Conservation (phyloP, 345 rosid species). For the Acer negundo region DNA sequence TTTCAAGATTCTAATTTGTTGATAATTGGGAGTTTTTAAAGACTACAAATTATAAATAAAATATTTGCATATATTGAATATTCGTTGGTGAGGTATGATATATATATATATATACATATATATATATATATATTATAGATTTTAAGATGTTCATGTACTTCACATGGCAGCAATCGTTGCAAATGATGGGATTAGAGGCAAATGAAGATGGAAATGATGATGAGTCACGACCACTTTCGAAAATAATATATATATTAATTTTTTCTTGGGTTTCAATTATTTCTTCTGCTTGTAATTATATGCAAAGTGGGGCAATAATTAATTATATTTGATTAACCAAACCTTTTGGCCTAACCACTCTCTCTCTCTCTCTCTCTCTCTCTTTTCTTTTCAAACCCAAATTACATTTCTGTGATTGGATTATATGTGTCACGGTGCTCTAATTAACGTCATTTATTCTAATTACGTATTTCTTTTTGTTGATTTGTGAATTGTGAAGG, state of each 20-base stretch:
- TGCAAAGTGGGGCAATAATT: constrained; percentile 44
- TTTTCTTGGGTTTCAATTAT: constrained; percentile 30
- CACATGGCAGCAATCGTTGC: constrained; percentile 41
- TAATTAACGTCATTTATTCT: constrained; percentile 18
- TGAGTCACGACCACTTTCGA: constrained; percentile 22
- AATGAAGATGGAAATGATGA: constrained; percentile 36
- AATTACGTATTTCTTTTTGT: constrained; percentile 9
- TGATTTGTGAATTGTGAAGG: not conserved
- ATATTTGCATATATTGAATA: not conserved
- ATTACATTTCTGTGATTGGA: constrained; percentile 19
- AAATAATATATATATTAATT: not conserved
- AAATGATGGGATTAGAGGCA: constrained; percentile 34
- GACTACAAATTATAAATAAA: not conserved
- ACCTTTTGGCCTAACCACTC: constrained; percentile 37
- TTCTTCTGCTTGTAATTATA: constrained; percentile 43
- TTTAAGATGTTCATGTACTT: constrained; percentile 24
- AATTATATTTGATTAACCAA: constrained; percentile 31
- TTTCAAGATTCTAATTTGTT: not conserved
- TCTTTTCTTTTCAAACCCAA: constrained; percentile 25
- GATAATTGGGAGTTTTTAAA: not conserved
- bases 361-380: too few relatives aligned
- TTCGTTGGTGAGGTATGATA: not conserved
- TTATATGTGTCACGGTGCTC: constrained; percentile 10
- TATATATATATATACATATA: not conserved
- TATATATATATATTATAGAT: too few relatives aligned